Conservation (phyloP, 495 filamentous ascomycete species). For the Aspergillus biplanus region DNA sequence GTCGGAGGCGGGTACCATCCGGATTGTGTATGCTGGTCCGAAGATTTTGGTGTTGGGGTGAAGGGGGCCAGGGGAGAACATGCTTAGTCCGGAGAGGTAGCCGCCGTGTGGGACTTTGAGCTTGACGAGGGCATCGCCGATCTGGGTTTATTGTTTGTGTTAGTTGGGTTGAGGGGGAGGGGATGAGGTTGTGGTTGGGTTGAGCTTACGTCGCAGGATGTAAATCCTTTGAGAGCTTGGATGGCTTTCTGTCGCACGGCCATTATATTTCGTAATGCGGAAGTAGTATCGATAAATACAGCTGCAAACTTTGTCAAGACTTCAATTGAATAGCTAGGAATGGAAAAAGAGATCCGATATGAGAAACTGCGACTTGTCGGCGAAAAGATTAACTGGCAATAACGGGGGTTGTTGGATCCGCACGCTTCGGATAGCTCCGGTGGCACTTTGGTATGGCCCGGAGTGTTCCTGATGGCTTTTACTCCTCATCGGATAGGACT, state of each 20-base stretch:
- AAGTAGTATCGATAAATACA: background rate
- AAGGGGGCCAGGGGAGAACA: conserved; percentile 60
- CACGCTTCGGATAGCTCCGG: background rate
- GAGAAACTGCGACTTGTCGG: background rate
- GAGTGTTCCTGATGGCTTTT: background rate
- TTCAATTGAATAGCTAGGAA: background rate
- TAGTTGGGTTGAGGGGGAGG: background rate
- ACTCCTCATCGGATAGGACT: background rate
- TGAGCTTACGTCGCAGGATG: conserved; percentile 31
- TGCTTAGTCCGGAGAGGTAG: conserved; percentile 58
- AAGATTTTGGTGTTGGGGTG: conserved; percentile 56
- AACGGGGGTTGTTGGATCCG: background rate
- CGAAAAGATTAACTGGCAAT: background rate
- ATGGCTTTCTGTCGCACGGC: conserved; percentile 23
- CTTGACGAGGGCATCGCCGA: conserved; percentile 43
- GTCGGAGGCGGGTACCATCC: conserved; percentile 31
- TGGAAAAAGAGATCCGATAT: background rate
- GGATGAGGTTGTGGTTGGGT: background rate
- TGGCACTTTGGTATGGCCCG: background rate
- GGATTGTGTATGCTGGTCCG: conserved; percentile 61
- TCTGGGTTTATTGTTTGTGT: conserved; percentile 6
- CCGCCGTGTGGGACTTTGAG: conserved; percentile 56
- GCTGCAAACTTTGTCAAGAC: background rate
- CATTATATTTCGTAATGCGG: conserved; percentile 11
- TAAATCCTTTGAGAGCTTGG: conserved; percentile 26